Conservation (phyloP, 495 filamentous ascomycete species). For the Talaromyces ruber region DNA sequence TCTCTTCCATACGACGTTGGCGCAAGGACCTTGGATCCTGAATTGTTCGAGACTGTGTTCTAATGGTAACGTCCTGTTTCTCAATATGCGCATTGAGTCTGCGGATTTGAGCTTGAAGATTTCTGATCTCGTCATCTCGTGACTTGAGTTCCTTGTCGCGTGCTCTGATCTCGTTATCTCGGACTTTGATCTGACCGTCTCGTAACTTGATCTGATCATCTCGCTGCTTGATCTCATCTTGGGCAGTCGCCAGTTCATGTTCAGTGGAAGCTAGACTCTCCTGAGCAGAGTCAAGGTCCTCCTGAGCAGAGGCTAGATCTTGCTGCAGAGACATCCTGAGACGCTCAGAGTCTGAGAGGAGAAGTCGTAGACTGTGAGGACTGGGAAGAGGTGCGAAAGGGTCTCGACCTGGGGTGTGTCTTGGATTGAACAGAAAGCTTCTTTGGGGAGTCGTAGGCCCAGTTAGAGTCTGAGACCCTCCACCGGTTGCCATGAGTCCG, state of each 20-base stretch:
- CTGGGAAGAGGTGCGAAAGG: background rate
- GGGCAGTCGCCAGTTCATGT: background rate
- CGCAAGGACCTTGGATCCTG: conserved; percentile 9
- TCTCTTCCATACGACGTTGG: background rate
- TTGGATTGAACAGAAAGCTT: background rate
- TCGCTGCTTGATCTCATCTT: background rate
- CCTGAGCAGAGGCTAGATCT: background rate
- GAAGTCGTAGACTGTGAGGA: background rate
- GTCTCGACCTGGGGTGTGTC: background rate
- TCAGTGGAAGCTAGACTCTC: background rate
- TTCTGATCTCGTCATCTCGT: conserved; percentile 2
- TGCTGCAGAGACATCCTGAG: background rate
- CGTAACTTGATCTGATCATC: background rate
- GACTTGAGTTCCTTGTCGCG: background rate
- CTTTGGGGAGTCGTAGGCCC: background rate
- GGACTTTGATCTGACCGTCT: background rate
- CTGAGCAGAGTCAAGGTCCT: background rate
- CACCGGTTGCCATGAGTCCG: background rate
- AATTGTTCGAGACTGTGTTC: conserved; percentile 19
- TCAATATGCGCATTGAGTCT: conserved; percentile 13
- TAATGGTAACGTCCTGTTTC: conserved; percentile 17
- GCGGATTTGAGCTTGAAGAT: conserved; percentile 9
- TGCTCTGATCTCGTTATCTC: background rate
- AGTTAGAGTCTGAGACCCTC: background rate
- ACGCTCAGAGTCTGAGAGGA: background rate